Percentiles rank a stretch among this genome's conserved stretches.
Evolutionary conservation across 768 basidiomycete species (phyloP).

Genomic region (Suillus weaverae): DNA sequence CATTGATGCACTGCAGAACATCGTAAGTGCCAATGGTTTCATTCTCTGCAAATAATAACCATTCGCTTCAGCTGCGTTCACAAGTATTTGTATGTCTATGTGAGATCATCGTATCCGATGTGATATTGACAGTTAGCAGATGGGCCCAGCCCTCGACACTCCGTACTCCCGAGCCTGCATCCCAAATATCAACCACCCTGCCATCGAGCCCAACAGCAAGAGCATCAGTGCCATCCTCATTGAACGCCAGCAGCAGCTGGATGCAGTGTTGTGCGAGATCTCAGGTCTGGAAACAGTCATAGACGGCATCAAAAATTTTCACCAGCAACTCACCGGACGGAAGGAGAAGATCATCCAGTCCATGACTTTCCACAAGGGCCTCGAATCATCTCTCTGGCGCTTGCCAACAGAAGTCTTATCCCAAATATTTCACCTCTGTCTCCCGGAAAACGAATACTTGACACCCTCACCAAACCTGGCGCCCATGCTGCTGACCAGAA

Average conservation of each 20-base stretch:
- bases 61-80: background rate
- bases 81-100: background rate
- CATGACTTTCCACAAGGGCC: slow-evolving; percentile 21
- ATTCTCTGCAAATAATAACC: background rate
- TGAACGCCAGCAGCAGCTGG: slow-evolving; percentile 17
- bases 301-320: slow-evolving; percentile 9
- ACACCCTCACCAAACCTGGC: slow-evolving; percentile 26
- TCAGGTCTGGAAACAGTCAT: slow-evolving; percentile 14
- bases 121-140: background rate
- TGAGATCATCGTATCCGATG: background rate
- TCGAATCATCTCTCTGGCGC: slow-evolving; percentile 32
- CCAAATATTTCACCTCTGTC: slow-evolving; percentile 45
- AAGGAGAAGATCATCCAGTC: slow-evolving; percentile 15
- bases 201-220: slow-evolving; percentile 13
- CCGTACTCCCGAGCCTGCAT: background rate
- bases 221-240: slow-evolving; percentile 17
- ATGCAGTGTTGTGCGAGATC: slow-evolving; percentile 16
- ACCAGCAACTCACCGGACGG: slow-evolving; percentile 15
- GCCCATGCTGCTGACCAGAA: slow-evolving; percentile 39
- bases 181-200: slow-evolving; percentile 11
- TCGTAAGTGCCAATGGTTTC: background rate
- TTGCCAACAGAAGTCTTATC: slow-evolving; percentile 48
- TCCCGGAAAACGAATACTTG: slow-evolving; percentile 24
- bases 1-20: background rate
- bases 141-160: background rate